A percentile compares a stretch with the other conserved stretches of the same genome.
Evolutionary conservation across 768 basidiomycete species (phyloP).

Genomic region (Termitomyces sp.): DNA sequence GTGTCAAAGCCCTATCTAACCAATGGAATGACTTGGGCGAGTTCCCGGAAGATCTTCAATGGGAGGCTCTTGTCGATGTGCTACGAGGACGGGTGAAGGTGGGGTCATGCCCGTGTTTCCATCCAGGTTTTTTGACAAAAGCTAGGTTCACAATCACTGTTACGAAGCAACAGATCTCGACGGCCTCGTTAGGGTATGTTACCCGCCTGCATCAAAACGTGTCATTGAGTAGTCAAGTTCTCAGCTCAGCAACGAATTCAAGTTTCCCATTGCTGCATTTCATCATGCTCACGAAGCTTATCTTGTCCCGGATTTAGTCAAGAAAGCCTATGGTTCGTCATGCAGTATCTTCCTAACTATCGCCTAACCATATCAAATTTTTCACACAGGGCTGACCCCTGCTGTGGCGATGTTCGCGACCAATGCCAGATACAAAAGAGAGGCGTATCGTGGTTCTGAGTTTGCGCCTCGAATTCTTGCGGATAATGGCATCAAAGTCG

Average conservation of each 20-base stretch:
- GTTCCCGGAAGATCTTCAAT: conserved; percentile 68
- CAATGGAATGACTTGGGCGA: conserved; percentile 44
- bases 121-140: not conserved
- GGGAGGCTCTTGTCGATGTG: conserved; percentile 77
- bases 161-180: conserved; percentile 67
- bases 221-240: conserved; percentile 13
- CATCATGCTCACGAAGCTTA: conserved; percentile 82
- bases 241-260: conserved; percentile 79
- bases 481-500: conserved; percentile 58
- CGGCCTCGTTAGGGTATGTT: conserved; percentile 58
- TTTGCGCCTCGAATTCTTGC: conserved; percentile 75
- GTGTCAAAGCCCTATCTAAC: conserved; percentile 39
- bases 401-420: conserved; percentile 72
- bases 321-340: conserved; percentile 55
- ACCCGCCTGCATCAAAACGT: not conserved
- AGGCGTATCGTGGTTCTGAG: conserved; percentile 75
- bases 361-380: not conserved
- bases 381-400: conserved; percentile 53
- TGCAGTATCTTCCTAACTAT: not conserved
- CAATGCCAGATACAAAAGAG: conserved; percentile 61
- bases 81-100: conserved; percentile 75
- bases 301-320: conserved; percentile 72
- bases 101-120: not conserved
- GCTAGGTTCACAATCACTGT: conserved; percentile 50
- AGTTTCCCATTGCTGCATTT: conserved; percentile 71